Base-by-base conservation (phyloP, 148 eudicot species). In the Rhododendron henanense region DNA sequence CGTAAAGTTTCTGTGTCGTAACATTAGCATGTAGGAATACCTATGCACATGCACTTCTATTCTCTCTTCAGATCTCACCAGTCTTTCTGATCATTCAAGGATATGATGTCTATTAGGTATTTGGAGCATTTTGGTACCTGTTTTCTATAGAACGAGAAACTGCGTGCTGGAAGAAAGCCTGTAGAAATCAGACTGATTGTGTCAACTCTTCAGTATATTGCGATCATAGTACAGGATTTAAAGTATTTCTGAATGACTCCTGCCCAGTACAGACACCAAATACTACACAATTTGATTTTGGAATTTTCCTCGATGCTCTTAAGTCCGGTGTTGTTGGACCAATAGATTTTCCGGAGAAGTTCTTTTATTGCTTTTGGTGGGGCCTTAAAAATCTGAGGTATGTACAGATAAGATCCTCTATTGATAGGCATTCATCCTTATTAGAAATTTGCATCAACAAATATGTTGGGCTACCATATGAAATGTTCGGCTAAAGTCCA, bases 111-210 rank as follows among this genome's bases (percentile, higher is more conserved):
- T 83, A 44, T 78, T 31, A 87, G 88, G 86, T 87, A 25, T 83
- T 87, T 84, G 99, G 98, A 90, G 99, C 99, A 59, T 94, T 94
- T 89, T 97, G 99, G 98, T 95, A 97, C 91, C 87, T 95, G 85
- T 91, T 97, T 85, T 95, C 99, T 11, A 94, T 95, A 75, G 99
- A 97, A 87, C 89, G 98, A 65, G 94, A 93, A 89, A 90, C 93
- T 47, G 91, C 91, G 47, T 95, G 98, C 90, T 97, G 99, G 99
- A 21, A 61, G 25, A 61, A 61, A 61, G 69, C 69, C 28, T 61
- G 69, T 61, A 28, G 69, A 21, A 61, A 88, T 81, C 83, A 53
- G 23, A 71, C 83, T 48, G 85, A 51, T 2, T 94, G 96, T 86
- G n/a, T 75, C 84, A 65, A 86, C 63, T 81, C 87, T 77, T 90